These are phyloP conservation scores for Suillus paluster DNA, from an alignment of 768 basidiomycete genomes.

Conservation along the genomic window DNA sequence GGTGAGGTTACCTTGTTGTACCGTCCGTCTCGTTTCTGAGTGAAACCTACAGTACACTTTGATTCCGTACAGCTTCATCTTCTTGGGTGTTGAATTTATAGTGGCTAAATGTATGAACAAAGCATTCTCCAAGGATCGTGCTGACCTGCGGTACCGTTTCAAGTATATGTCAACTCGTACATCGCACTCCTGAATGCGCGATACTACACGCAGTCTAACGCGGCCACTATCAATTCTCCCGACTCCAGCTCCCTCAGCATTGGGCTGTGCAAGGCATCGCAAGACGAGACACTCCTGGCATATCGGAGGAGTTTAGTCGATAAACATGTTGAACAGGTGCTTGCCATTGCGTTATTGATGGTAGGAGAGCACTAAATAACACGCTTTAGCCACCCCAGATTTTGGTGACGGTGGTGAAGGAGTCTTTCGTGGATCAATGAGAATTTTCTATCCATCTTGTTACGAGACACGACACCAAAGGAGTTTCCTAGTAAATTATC, in stretches of 20 bases:
- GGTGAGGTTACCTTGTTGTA: neutral
- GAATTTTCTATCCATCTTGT: too few species aligned
- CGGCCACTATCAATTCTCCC: neutral
- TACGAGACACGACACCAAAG: too few species aligned
- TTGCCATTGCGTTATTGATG: neutral
- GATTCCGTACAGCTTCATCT: neutral
- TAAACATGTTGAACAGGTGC: neutral
- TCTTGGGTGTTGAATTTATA: neutral
- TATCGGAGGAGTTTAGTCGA: neutral
- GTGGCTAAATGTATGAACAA: neutral
- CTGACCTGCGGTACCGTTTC: neutral
- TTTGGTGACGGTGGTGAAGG: too few species aligned
- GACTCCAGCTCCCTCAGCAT: neutral
- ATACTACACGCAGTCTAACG: neutral
- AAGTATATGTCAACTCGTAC: slow-evolving; percentile 5
- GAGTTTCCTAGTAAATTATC: too few species aligned
- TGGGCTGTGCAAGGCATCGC: neutral
- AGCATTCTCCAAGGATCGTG: neutral
- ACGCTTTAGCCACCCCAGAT: too few species aligned
- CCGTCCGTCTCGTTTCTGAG: neutral
- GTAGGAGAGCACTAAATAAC: neutral
- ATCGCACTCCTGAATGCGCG: slow-evolving; percentile 5
- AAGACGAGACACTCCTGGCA: neutral
- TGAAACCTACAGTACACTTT: neutral
- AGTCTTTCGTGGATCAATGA: too few species aligned